phyloP scores from a whole-genome alignment of 257 asterid genomes.

The Petunia secreta region DNA sequence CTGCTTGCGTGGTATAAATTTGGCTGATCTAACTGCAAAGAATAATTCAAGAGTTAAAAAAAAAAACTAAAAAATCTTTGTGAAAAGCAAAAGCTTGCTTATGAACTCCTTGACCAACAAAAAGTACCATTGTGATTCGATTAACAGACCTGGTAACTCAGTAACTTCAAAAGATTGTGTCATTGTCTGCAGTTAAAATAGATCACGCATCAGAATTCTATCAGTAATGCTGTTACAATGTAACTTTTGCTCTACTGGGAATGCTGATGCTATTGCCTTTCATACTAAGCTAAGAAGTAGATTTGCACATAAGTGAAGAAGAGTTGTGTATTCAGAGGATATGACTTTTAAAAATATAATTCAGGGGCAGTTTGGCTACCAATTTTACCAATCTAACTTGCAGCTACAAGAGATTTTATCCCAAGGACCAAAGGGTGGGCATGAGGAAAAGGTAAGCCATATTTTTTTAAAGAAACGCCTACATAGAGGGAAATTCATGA shows the following conservation, averaged over 20 bases:
- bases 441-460: not conserved
- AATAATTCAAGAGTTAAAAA: slow-evolving; percentile 32
- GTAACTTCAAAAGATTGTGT: slow-evolving; percentile 93
- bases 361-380: not conserved
- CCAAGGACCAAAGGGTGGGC: not conserved
- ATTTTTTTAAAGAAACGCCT: not conserved
- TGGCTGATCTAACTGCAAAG: slow-evolving; percentile 92
- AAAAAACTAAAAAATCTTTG: not conserved
- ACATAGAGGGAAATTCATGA: slow-evolving; percentile 19
- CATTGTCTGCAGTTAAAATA: slow-evolving; percentile 69
- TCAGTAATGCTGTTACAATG: slow-evolving; percentile 2
- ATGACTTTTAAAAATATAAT: not conserved
- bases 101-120: slow-evolving; percentile 18
- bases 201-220: not conserved
- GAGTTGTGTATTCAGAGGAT: not conserved
- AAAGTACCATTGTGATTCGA: slow-evolving; percentile 29
- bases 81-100: slow-evolving; percentile 18
- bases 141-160: slow-evolving; percentile 85
- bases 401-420: slow-evolving; percentile 13
- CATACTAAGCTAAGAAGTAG: slow-evolving; percentile 12
- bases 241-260: not conserved
- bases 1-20: slow-evolving; percentile 90
- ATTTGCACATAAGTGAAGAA: not conserved
- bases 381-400: not conserved
- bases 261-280: not conserved